These are phyloP conservation scores for Colletotrichum liaoningense DNA, from an alignment of 2,329 filamentous ascomycete genomes.

Conservation along the genomic window DNA sequence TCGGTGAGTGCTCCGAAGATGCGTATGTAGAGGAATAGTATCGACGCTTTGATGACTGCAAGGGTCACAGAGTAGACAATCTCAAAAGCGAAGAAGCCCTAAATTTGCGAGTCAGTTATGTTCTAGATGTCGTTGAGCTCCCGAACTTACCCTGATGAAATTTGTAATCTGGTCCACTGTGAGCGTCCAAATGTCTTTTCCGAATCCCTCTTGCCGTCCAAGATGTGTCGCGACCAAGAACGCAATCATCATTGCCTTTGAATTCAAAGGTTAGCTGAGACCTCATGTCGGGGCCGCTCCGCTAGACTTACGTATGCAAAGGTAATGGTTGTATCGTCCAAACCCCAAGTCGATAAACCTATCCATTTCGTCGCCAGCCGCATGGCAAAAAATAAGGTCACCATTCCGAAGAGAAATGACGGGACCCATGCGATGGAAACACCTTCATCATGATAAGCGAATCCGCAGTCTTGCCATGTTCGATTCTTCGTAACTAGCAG, in stretches of 20 bases:
- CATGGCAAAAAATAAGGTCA: conserved; percentile 2
- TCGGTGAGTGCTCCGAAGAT: conserved; percentile 47
- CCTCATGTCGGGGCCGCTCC: neutral
- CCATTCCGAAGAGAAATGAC: neutral
- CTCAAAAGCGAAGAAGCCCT: conserved; percentile 31
- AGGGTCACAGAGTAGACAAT: conserved; percentile 43
- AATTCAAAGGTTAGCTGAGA: neutral
- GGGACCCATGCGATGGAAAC: conserved; percentile 4
- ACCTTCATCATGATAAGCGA: conserved; percentile 17
- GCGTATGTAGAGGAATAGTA: conserved; percentile 50
- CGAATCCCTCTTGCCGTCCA: neutral
- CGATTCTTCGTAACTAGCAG: conserved; percentile 20
- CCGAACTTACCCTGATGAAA: neutral
- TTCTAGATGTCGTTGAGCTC: neutral
- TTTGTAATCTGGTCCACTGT: conserved; percentile 1
- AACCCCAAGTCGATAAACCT: conserved; percentile 18
- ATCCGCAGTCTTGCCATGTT: conserved; percentile 23
- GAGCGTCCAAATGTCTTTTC: conserved; percentile 27
- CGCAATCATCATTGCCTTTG: conserved; percentile 22
- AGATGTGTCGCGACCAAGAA: conserved; percentile 9
- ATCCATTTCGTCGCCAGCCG: conserved; percentile 11
- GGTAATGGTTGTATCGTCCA: conserved; percentile 24
- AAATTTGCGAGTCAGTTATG: neutral
- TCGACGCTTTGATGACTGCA: conserved; percentile 50
- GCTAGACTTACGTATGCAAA: conserved; percentile 13